phyloP scores from a whole-genome alignment of 495 filamentous ascomycete genomes.

The Aspergillus mulundensis region DNA sequence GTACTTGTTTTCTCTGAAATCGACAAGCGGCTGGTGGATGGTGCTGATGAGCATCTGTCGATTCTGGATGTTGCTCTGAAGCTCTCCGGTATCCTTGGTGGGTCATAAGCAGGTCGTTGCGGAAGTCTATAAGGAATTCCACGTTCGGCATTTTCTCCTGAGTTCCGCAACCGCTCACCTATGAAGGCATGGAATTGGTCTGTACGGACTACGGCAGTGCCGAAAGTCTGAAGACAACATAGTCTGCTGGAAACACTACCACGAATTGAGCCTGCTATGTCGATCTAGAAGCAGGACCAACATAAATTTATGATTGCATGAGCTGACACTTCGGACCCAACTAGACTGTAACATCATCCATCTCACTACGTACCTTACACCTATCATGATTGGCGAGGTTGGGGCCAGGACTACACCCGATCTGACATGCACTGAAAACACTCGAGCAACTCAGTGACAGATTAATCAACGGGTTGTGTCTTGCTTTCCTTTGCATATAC shows the following conservation, averaged over 20 bases:
- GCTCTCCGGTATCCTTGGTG: slow-evolving; percentile 69
- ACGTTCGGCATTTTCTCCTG: too few species aligned
- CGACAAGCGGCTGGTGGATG: slow-evolving; percentile 93
- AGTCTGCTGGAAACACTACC: background rate
- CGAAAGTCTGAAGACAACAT: background rate
- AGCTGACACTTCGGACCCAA: background rate
- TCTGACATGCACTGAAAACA: too few species aligned
- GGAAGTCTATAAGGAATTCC: background rate
- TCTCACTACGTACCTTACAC: too few species aligned
- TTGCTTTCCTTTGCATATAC: too few species aligned
- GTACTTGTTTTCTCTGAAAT: slow-evolving; percentile 84
- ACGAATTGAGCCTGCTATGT: background rate
- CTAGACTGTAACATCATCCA: background rate
- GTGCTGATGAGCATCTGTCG: slow-evolving; percentile 91
- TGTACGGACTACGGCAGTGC: too few species aligned
- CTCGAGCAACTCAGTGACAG: too few species aligned
- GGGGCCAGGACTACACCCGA: too few species aligned
- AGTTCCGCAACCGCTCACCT: too few species aligned
- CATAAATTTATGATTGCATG: slow-evolving; percentile 20
- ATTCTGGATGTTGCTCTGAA: slow-evolving; percentile 80
- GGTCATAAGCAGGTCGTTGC: slow-evolving; percentile 14
- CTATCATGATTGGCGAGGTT: too few species aligned
- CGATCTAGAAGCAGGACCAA: background rate
- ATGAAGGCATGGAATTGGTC: too few species aligned
- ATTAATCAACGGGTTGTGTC: too few species aligned